Conservation (phyloP, 192 early-diverging fungal species). For the Allomyces macrogynus region DNA sequence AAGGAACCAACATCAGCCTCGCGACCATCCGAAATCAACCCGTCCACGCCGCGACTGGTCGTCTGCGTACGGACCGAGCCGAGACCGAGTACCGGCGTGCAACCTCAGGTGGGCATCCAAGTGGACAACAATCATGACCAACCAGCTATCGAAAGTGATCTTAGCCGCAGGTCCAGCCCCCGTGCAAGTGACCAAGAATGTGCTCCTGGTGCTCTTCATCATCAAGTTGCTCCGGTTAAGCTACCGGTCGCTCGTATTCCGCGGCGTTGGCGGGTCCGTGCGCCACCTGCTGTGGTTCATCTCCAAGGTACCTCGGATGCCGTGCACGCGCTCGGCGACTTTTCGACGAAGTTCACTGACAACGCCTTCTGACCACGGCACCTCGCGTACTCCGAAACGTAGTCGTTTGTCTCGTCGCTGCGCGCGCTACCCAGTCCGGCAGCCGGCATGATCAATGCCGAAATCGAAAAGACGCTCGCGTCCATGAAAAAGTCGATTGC, state of each 20-base stretch:
- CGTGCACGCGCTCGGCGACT: background rate
- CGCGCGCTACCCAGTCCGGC: constrained; percentile 18
- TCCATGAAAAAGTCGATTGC: constrained; percentile 65
- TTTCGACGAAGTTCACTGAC: no score
- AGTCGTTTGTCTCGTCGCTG: background rate
- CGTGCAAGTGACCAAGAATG: background rate
- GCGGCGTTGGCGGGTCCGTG: background rate
- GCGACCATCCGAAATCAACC: no score
- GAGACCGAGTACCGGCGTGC: no score
- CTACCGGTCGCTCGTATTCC: background rate
- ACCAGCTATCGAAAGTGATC: no score
- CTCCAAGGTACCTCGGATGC: background rate
- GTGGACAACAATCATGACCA: no score
- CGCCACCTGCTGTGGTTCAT: constrained; percentile 1
- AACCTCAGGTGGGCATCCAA: no score
- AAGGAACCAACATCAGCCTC: no score
- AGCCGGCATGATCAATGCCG: constrained; percentile 41
- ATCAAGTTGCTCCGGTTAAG: background rate
- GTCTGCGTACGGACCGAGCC: no score
- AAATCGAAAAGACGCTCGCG: constrained; percentile 54
- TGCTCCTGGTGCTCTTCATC: background rate
- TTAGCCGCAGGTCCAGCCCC: background rate
- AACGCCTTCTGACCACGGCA: background rate
- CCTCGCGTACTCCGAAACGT: background rate
- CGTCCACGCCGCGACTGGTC: no score